Evolutionary conservation across 768 basidiomycete genomes (phyloP), one percentile per base, ranked within the genome.

Genomic region (Rickenella mellea): DNA sequence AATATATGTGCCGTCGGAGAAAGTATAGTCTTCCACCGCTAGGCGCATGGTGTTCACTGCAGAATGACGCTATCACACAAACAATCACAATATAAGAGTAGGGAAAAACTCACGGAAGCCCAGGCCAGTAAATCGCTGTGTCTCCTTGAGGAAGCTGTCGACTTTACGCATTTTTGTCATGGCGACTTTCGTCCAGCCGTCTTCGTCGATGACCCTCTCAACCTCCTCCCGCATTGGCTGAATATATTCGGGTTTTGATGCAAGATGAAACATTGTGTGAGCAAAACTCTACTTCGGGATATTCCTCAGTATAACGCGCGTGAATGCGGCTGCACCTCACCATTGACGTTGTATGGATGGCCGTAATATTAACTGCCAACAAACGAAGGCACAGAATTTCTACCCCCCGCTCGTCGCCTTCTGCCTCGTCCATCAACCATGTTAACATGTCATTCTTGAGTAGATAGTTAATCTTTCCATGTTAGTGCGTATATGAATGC

Each of bases 121-220:
- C 27, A 66, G 47, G 1, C 61, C 63, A 38, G 54, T 55, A 7
- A 65, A 39, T n/a, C 70, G 56, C 47, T 66, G 61, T 4, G 63
- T 58, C 50, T 75, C 73, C 39, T 64, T 68, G n/a, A 77, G 37
- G 50, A 76, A 73, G 47, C 73, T 75, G 47, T 77, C 75, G 2
- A 72, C 39, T 48, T 62, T 66, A 39, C 48, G 51, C 67, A 74
- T 66, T 36, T 61, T 56, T 9, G 60, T 56, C 43, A 70, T 49
- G 0, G 65, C 61, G 12, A 52, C 51, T 49, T 72, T 74, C 2
- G 60, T 59, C 68, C 69, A 72, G 36, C 41, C 64, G 48, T 47
- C 53, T 20, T 54, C 44, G 1, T 44, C 33, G 4, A 68, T 40
- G 30, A 55, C 44, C 3, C 29, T 38, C 21, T 58, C 55, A 19